Conservation (phyloP, 2,329 filamentous ascomycete genomes). For the Arthrobotrys iridis region DNA sequence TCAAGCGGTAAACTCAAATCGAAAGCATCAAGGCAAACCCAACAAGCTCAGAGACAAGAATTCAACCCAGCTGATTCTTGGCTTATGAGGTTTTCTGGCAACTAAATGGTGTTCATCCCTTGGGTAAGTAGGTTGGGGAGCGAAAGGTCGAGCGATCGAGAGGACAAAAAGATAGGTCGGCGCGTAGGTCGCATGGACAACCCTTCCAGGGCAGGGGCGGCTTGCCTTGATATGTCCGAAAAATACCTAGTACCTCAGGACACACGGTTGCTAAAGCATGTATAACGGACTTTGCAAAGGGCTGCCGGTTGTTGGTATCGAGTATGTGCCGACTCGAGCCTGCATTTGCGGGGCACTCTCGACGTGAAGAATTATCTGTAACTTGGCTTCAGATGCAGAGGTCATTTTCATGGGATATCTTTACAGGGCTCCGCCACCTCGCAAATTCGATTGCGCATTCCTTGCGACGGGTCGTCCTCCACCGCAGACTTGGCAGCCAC, state of each 20-base stretch:
- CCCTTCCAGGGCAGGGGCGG: constrained; percentile 26
- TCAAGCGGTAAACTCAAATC: constrained; percentile 26
- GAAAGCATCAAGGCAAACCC: background rate
- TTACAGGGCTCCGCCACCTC: constrained; percentile 6
- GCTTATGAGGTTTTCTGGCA: constrained; percentile 12
- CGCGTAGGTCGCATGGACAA: constrained; percentile 51
- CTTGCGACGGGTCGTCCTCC: constrained; percentile 16
- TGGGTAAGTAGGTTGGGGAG: constrained; percentile 21
- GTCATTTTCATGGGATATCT: constrained; percentile 17
- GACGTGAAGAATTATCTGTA: constrained; percentile 1
- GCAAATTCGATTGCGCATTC: constrained; percentile 23
- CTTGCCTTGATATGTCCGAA: constrained; percentile 12
- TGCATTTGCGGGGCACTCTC: constrained; percentile 20
- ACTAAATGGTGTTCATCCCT: constrained; percentile 21
- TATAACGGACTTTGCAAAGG: constrained; percentile 2
- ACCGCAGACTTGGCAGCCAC: constrained; percentile 23
- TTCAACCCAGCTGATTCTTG: constrained; percentile 15
- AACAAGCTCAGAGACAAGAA: constrained; percentile 8
- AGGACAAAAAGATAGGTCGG: constrained; percentile 17
- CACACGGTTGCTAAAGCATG: background rate
- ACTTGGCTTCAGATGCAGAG: constrained; percentile 7
- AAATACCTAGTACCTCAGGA: constrained; percentile 8
- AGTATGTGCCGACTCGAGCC: constrained; percentile 5
- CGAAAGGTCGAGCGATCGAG: constrained; percentile 19
- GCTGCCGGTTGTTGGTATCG: background rate